Conservation (phyloP, 1,284 basidiomycete genomes). For the Stygiomarasmius scandens region DNA sequence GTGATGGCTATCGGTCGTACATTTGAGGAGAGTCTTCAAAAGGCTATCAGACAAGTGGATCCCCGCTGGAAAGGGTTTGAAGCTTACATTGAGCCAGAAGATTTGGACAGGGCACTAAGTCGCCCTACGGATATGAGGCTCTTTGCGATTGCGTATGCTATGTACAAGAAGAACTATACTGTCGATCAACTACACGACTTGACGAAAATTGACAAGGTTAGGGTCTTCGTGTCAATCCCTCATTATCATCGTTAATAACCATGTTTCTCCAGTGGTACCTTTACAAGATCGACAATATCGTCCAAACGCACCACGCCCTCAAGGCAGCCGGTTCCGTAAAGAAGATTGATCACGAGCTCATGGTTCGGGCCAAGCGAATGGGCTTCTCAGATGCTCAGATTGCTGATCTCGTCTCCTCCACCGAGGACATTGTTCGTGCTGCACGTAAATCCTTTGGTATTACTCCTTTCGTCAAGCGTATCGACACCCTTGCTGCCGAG, state of each 20-base stretch:
- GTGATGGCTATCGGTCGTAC: conserved; percentile 99
- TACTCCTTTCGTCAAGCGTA: conserved; percentile 98
- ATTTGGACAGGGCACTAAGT: conserved; percentile 79
- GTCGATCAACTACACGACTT: conserved; percentile 91
- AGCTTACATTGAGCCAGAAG: conserved; percentile 81
- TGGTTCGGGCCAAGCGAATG: conserved; percentile 85
- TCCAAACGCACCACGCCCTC: conserved; percentile 78
- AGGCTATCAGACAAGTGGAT: conserved; percentile 97
- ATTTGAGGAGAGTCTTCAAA: conserved; percentile 98
- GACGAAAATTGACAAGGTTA: conserved; percentile 95
- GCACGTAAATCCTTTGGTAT: conserved; percentile 86
- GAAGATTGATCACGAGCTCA: conserved; percentile 66
- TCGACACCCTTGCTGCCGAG: conserved; percentile 98
- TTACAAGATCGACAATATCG: conserved; percentile 98
- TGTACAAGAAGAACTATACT: conserved; percentile 91
- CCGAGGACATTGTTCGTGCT: conserved; percentile 80
- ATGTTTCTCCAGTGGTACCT: conserved; percentile 81
- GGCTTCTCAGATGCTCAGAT: conserved; percentile 97
- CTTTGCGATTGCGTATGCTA: conserved; percentile 97
- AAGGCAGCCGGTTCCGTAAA: conserved; percentile 72
- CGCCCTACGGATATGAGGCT: conserved; percentile 90
- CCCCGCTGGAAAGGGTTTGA: conserved; percentile 86
- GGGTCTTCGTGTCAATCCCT: conserved; percentile 12
- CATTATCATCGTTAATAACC: background rate
- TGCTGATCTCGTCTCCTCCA: conserved; percentile 70